Percentiles rank a stretch among this genome's conserved stretches.
These are phyloP conservation scores for Fusarium anthophilum DNA, from an alignment of 2,329 filamentous ascomycete genomes.

Conservation along the genomic window DNA sequence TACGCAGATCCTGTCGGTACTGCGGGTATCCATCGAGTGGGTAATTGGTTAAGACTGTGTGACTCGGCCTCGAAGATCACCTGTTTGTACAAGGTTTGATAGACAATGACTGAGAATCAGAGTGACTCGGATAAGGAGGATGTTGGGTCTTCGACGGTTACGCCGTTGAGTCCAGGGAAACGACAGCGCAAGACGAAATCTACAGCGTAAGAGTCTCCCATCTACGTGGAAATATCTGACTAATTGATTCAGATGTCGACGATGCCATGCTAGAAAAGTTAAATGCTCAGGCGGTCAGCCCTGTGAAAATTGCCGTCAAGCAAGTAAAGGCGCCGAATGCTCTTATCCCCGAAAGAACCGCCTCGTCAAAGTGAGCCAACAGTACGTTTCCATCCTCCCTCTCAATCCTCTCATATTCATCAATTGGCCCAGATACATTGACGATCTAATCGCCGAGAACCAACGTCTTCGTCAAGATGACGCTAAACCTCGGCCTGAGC, in stretches of 20 bases:
- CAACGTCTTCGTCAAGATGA: conserved; percentile 39
- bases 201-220: conserved; percentile 29
- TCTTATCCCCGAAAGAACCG: conserved; percentile 47
- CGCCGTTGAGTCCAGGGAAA: conserved; percentile 11
- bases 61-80: neutral
- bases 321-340: conserved; percentile 45
- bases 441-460: conserved; percentile 49
- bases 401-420: neutral
- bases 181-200: conserved; percentile 40
- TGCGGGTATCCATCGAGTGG: conserved; percentile 5
- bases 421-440: conserved; percentile 44
- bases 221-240: neutral
- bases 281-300: conserved; percentile 49
- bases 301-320: conserved; percentile 46
- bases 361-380: conserved; percentile 46
- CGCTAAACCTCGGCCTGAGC: conserved; percentile 27
- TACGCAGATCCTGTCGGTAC: neutral
- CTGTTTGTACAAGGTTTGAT: neutral
- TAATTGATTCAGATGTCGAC: conserved; percentile 40
- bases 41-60: neutral
- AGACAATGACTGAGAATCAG: neutral
- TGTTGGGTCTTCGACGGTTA: conserved; percentile 14
- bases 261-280: conserved; percentile 48
- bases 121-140: conserved; percentile 38
- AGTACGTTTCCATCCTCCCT: conserved; percentile 19